Evolutionary conservation across 768 basidiomycete species (phyloP).

Genomic region (Mycena latifolia): DNA sequence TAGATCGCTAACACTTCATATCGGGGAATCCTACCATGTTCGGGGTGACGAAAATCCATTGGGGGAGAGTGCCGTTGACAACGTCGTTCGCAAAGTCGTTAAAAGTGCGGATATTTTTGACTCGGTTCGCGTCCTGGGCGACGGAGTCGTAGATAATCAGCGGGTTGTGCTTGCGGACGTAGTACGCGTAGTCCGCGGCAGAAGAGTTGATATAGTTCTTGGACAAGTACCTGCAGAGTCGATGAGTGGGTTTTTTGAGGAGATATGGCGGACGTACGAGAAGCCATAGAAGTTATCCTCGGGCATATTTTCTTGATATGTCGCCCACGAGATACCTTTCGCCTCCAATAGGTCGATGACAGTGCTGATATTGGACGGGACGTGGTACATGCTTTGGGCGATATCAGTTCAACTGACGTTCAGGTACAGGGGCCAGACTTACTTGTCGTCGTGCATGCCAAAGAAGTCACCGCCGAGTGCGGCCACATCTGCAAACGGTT

Average conservation of each 20-base stretch:
- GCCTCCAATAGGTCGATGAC: constrained; percentile 44
- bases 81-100: constrained; percentile 69
- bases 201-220: constrained; percentile 51
- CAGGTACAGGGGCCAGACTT: background rate
- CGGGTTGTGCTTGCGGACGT: constrained; percentile 70
- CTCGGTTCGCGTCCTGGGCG: constrained; percentile 54
- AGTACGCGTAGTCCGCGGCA: constrained; percentile 57
- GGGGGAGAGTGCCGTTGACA: constrained; percentile 60
- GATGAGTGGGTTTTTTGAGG: background rate
- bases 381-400: constrained; percentile 36
- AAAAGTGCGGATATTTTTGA: constrained; percentile 66
- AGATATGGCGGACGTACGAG: constrained; percentile 38
- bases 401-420: background rate
- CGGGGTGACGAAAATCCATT: constrained; percentile 74
- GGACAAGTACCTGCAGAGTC: constrained; percentile 36
- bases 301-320: constrained; percentile 73
- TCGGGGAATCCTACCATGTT: constrained; percentile 50
- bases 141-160: constrained; percentile 65
- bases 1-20: background rate
- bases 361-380: constrained; percentile 65
- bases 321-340: constrained; percentile 38
- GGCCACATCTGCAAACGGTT: background rate
- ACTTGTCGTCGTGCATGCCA: constrained; percentile 53
- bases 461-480: background rate
- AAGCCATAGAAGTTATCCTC: constrained; percentile 59